Evolutionary conservation across 805 yeast genomes (phyloP), one percentile per base, ranked within the genome.

Genomic region (Blastobotrys muscicola): DNA sequence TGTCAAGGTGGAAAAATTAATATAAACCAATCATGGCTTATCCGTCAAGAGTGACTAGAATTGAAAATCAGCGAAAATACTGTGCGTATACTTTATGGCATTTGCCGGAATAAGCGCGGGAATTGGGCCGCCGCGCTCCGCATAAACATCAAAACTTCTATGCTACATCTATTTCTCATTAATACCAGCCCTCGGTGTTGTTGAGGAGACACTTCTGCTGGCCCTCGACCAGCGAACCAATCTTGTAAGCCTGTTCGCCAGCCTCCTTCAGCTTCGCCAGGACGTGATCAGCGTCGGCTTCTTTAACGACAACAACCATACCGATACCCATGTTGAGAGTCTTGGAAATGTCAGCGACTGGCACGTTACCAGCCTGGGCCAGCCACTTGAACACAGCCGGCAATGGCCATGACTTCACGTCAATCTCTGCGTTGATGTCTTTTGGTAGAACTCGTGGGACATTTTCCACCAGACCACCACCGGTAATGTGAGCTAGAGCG

Each of bases 291-390:
- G 76, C 95, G 41, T 84, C 76, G 50, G 72, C 80, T 40, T 69
- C 64, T 61, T 76, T 80, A 26, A 85, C 96, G 55, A 90, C 82
- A 33, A 83, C 76, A 34, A 86, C 87, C 97, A 90, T 90, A 57
- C 98, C 98, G 56, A 92, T 74, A 68, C 99, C 99, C 73, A 90
- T 73, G 66, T 92, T 92, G 62, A 92, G 76, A 8, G 98, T 94
- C 71, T 86, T 90, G 55, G 85, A 68, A 49, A 86, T 77, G 64
- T 94, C 98, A 15, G 68, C 68, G 41, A 74, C 67, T 40, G 98
- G 97, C 33, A 94, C 94, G 58, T 81, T 80, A 50, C 98, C 99
- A 40, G 86, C 79, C 57, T 73, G 74, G 38, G 94, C 96, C 44
- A 92, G 79, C 97, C 97, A 92, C 65, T 80, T 81, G 77, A 92